A percentile compares a stretch with the other conserved stretches of the same genome.
Conservation (phyloP, 2,329 filamentous ascomycete genomes). For the Juglanconis juglandina region DNA sequence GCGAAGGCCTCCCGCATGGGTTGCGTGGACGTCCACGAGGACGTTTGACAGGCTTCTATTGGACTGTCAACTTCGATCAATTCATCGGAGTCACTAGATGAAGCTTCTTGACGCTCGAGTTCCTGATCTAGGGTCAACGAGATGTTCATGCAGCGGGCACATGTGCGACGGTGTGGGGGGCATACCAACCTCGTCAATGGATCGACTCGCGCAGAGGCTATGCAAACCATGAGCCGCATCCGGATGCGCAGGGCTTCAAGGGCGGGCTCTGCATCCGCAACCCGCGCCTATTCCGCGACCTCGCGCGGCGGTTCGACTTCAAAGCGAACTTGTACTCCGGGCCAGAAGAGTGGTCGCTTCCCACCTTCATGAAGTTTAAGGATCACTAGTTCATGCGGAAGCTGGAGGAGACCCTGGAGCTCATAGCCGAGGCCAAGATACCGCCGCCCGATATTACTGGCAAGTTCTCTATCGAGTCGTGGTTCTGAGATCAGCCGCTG, state of each 20-base stretch:
- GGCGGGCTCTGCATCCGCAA: constrained; percentile 31
- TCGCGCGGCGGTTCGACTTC: constrained; percentile 13
- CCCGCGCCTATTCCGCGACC: constrained; percentile 21
- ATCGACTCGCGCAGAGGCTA: neutral
- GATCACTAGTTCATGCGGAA: constrained; percentile 26
- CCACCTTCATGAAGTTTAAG: constrained; percentile 17
- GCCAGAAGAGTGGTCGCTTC: neutral
- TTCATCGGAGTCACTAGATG: no score
- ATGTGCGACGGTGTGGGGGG: no score
- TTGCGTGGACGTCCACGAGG: no score
- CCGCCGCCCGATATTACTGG: constrained; percentile 20
- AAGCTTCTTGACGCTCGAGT: no score
- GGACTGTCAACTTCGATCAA: no score
- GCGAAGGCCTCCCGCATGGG: no score
- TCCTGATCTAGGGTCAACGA: no score
- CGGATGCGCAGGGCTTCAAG: constrained; percentile 25
- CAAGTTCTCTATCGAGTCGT: constrained; percentile 24
- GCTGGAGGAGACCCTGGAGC: constrained; percentile 17
- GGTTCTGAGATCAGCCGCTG: constrained; percentile 23
- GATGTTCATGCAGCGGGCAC: no score
- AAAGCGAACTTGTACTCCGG: neutral
- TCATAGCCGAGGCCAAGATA: constrained; percentile 16
- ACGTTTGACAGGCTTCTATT: no score
- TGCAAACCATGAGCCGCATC: neutral
- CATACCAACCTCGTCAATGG: no score